Base-by-base conservation (phyloP, 2,329 filamentous ascomycete genomes). In the Rhynchosporium agropyri region DNA sequence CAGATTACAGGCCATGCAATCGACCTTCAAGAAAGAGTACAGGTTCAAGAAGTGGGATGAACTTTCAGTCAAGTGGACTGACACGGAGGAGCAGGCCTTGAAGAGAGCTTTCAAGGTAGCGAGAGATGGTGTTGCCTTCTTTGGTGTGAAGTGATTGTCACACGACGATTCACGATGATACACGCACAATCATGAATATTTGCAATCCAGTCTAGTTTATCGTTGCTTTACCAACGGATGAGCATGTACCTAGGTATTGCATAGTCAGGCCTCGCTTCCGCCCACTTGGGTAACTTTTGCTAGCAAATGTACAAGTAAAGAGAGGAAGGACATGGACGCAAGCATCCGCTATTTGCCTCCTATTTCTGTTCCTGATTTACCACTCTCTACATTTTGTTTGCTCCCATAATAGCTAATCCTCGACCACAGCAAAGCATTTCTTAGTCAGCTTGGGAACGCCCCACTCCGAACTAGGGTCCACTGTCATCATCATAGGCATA, bases 31-130 rank as follows among this genome's bases (percentile, higher is more conserved):
- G 72, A 81, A 80, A 68, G 87, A 90, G 74, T 89, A 87, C 73
- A 85, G 86, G 74, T 82, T 84, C 12, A 83, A 79, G 66, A 87
- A 87, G 68, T 89, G 87, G 87, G 85, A 89, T 73, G 76, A 88
- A 66, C 77, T 89, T 42, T 84, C 80, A 69, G 84, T 89, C 62
- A 81, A 84, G 74, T 90, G 87, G 87, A 89, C 86, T 9, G 87
- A 89, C 70, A 77, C 74, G 0, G 87, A 89, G 74, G 84, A 88
- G 51, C 85, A 89, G 76, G 83, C 81, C 43, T 77, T 89, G 68
- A 83, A 79, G 70, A 79, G 77, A 70, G 86, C 86, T 0, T 82
- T 83, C 20, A 78, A 77, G 58, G 77, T 77, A 53, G 87, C 87
- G 8, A 80, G 87, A 54, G 80, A 84, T 42, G 87, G 87, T 1